Base-by-base conservation (phyloP, 768 basidiomycete species). In the Glaciozyma martinii region DNA sequence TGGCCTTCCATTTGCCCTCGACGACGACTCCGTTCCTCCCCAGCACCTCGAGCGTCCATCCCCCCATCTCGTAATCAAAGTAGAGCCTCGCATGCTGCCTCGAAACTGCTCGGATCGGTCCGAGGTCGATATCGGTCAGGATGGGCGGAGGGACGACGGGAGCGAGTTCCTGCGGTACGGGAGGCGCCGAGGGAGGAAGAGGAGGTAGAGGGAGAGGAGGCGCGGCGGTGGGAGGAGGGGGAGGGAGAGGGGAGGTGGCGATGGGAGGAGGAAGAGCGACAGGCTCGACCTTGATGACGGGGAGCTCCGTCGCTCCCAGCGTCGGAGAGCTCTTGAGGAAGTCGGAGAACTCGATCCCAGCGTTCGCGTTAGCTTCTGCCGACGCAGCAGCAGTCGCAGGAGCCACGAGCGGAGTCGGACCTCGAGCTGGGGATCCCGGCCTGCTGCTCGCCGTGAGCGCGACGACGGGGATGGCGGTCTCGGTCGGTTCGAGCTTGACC, bases 21-120 rank as follows among this genome's bases (percentile, higher is more conserved):
- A 99, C 91, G 88, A 93, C 97, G 23, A 92, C 92, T 18, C 95
- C 95, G 73, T 99, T 98, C 64, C 95, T 81, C n/a, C 95, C 95
- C 44, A 90, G 82, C 44, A 99, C 93, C 65, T 85, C 85, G 43
- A 99, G 82, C 21, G 89, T 85, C 75, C 93, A 95, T 59, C 87
- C 84, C 67, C 69, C 65, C 6, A 54, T 55, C 15, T 69, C 65
- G 87, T 86, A 86, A 80, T 93, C 90, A 74, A 89, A 95, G 76
- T 89, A 90, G 72, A 98, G 92, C 80, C 85, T 86, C 42, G 95
- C 95, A 75, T 99, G 95, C 23, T 95, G 81, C 29, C 95, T 84
- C n/a, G 93, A 97, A 60, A 99, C 92, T 67, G 90, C 93, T 83
- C 97, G 97, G 56, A 97, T 82, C 6, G 90, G 87, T 12, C 95